Conservation (phyloP, 805 yeast species). For the Nakazawaea ishiwadae region DNA sequence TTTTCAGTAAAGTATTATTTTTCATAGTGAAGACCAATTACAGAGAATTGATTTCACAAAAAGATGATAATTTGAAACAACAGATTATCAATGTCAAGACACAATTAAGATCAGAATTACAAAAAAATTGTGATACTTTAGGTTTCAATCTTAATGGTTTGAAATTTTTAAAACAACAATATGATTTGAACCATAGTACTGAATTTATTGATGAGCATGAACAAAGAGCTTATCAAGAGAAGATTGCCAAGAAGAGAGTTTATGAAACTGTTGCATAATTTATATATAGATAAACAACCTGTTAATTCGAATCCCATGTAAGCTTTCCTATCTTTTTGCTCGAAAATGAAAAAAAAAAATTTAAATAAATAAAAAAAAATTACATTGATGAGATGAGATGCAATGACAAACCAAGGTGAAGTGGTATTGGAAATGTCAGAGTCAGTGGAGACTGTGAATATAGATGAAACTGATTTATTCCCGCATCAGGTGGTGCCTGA, state of each 20-base stretch:
- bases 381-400: neutral
- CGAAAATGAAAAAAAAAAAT: too few species aligned
- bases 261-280: conserved; percentile 46
- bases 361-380: neutral
- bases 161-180: conserved; percentile 65
- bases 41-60: conserved; percentile 70
- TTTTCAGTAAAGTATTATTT: conserved; percentile 71
- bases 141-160: conserved; percentile 87
- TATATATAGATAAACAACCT: too few species aligned
- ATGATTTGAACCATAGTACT: conserved; percentile 71
- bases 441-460: conserved; percentile 7
- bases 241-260: conserved; percentile 64
- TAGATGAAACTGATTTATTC: neutral
- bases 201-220: conserved; percentile 70
- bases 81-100: conserved; percentile 61
- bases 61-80: conserved; percentile 56
- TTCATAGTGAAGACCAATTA: conserved; percentile 72
- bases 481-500: too few species aligned
- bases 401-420: neutral
- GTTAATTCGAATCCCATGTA: too few species aligned
- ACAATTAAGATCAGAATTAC: conserved; percentile 55
- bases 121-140: conserved; percentile 48
- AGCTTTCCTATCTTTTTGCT: too few species aligned
- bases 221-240: conserved; percentile 47
- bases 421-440: neutral